A percentile compares a stretch with the other conserved stretches of the same genome.
Conservation (phyloP, 371 early-diverging fungal species). For the Neoconidiobolus thromboides region DNA sequence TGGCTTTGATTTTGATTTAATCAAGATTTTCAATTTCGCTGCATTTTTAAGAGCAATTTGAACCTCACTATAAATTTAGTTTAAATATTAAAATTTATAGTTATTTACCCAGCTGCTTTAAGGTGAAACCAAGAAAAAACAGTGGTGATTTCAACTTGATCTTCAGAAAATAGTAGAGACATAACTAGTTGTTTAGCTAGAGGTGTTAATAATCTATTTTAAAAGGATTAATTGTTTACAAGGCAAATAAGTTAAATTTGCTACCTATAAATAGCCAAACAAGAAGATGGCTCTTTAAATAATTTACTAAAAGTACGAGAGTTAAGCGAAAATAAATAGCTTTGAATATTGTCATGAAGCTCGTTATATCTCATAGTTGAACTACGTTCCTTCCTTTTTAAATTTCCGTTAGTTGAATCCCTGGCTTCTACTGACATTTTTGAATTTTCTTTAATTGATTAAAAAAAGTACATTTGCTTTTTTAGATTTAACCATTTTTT, state of each 20-base stretch:
- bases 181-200: slow-evolving; percentile 78
- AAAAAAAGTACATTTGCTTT: no score
- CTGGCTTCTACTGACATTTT: no score
- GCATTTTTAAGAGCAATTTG: slow-evolving; percentile 38
- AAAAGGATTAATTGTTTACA: neutral
- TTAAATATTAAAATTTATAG: neutral
- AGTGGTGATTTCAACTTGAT: slow-evolving; percentile 33
- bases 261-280: slow-evolving; percentile 73
- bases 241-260: neutral
- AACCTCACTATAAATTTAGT: slow-evolving; percentile 21
- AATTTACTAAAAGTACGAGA: slow-evolving; percentile 40
- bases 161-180: slow-evolving; percentile 60
- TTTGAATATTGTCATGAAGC: neutral
- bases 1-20: no score
- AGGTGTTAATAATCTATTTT: slow-evolving; percentile 49
- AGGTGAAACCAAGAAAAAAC: slow-evolving; percentile 45
- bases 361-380: neutral
- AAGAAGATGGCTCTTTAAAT: slow-evolving; percentile 78
- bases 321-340: neutral
- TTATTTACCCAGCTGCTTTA: slow-evolving; percentile 25
- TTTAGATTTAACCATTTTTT: no score
- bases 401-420: no score
- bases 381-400: no score
- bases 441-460: no score
- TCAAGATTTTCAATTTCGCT: slow-evolving; percentile 34